These are phyloP conservation scores for Biancaea sappan DNA, from an alignment of 306 rosid genomes.

Conservation along the genomic window DNA sequence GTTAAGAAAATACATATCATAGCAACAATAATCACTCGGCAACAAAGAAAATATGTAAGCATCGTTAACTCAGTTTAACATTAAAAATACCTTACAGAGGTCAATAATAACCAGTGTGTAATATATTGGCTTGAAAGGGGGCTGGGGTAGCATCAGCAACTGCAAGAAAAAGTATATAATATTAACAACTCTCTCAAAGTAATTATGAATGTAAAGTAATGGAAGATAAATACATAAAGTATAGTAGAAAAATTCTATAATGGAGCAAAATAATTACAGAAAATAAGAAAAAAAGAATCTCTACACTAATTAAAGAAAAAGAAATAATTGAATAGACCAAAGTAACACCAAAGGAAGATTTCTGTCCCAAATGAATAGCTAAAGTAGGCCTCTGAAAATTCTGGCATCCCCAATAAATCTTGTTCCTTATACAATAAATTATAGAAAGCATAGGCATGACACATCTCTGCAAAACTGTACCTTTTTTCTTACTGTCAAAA, in stretches of 20 bases:
- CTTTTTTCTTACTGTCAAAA: not conserved
- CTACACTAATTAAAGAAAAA: not conserved
- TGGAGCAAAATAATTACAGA: not conserved
- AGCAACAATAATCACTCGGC: constrained; percentile 8
- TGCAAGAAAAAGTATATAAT: constrained; percentile 41
- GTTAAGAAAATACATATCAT: not conserved
- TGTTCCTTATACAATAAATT: not conserved
- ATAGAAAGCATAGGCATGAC: not conserved
- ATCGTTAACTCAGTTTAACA: constrained; percentile 10
- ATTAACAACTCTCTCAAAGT: constrained; percentile 1
- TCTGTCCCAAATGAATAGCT: not conserved
- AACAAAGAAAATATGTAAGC: constrained; percentile 28
- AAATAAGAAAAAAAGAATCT: not conserved
- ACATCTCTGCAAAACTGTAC: not conserved
- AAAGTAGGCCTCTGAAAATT: not conserved
- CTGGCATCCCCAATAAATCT: not conserved
- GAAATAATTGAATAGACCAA: not conserved
- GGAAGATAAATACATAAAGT: not conserved
- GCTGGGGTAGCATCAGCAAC: constrained; percentile 94
- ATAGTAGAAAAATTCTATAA: not conserved
- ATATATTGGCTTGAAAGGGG: constrained; percentile 91
- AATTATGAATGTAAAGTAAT: not conserved
- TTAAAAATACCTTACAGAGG: constrained; percentile 84
- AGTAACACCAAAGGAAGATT: not conserved
- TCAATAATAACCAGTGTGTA: constrained; percentile 93